A percentile compares a stretch with the other conserved stretches of the same genome.
These are phyloP conservation scores for Cladophialophora psammophila DNA, from an alignment of 2,329 filamentous ascomycete genomes.

Conservation along the genomic window DNA sequence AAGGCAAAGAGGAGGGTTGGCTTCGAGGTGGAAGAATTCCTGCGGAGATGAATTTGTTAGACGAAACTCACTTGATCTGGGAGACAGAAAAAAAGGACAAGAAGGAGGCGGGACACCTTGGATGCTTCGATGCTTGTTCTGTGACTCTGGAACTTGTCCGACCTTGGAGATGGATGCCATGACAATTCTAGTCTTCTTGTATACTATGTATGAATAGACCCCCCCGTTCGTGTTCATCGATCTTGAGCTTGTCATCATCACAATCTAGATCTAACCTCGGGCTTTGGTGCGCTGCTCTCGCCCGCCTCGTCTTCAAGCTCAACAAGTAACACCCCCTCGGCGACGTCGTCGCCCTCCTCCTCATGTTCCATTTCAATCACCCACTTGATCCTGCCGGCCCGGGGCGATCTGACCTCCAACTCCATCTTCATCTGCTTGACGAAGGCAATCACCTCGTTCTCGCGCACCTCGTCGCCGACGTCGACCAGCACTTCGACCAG, in stretches of 20 bases:
- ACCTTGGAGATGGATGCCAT: not conserved
- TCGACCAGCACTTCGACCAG: conserved; percentile 66
- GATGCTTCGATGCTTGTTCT: not conserved
- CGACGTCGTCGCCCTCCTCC: conserved; percentile 58
- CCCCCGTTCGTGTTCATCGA: not conserved
- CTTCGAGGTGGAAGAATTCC: conserved; percentile 85
- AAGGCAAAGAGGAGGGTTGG: conserved; percentile 75
- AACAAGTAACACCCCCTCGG: conserved; percentile 62
- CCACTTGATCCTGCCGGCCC: conserved; percentile 59
- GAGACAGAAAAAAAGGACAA: not conserved
- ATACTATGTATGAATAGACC: not conserved
- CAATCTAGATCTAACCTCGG: conserved; percentile 18
- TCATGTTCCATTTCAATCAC: conserved; percentile 43
- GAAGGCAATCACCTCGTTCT: conserved; percentile 64
- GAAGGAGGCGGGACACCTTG: not conserved
- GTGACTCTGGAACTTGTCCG: not conserved
- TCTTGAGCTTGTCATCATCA: not conserved
- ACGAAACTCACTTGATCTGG: not conserved
- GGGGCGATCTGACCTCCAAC: conserved; percentile 64
- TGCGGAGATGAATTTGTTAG: conserved; percentile 51
- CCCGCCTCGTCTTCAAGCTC: conserved; percentile 46
- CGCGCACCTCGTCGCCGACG: conserved; percentile 56
- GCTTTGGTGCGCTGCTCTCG: not conserved
- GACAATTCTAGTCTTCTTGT: conserved; percentile 1
- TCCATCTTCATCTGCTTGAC: conserved; percentile 76